Conservation (phyloP, 768 basidiomycete species). For the Trichaptum fuscoviolaceum region DNA sequence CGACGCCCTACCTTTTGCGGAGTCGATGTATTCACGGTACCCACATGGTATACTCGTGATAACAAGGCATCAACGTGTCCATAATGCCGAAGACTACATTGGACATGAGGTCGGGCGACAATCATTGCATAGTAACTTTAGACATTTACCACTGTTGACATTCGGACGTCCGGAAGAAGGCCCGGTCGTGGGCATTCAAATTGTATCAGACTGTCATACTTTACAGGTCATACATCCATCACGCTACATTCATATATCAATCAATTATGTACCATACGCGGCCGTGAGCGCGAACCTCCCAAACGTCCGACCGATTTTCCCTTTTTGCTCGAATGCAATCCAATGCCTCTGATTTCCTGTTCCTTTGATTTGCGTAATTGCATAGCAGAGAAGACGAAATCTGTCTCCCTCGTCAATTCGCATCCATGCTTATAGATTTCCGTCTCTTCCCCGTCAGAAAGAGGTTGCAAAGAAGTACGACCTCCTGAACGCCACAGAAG, state of each 20-base stretch:
- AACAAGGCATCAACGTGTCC: background rate
- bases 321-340: background rate
- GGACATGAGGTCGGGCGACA: background rate
- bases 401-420: slow-evolving; percentile 44
- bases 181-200: background rate
- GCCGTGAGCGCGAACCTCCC: background rate
- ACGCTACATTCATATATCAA: background rate
- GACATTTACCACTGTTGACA: background rate
- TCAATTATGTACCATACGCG: background rate
- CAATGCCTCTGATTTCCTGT: background rate
- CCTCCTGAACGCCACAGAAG: slow-evolving; percentile 66
- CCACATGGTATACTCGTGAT: background rate
- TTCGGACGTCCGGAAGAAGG: background rate
- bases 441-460: slow-evolving; percentile 50
- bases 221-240: background rate
- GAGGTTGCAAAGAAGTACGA: slow-evolving; percentile 45
- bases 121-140: slow-evolving; percentile 1
- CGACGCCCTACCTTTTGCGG: background rate
- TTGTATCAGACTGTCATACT: background rate
- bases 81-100: background rate
- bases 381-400: slow-evolving; percentile 66
- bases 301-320: background rate
- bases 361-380: slow-evolving; percentile 30
- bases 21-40: background rate
- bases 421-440: slow-evolving; percentile 45